Base-by-base conservation (phyloP, 192 early-diverging fungal genomes). In the Coemansia umbellata region DNA sequence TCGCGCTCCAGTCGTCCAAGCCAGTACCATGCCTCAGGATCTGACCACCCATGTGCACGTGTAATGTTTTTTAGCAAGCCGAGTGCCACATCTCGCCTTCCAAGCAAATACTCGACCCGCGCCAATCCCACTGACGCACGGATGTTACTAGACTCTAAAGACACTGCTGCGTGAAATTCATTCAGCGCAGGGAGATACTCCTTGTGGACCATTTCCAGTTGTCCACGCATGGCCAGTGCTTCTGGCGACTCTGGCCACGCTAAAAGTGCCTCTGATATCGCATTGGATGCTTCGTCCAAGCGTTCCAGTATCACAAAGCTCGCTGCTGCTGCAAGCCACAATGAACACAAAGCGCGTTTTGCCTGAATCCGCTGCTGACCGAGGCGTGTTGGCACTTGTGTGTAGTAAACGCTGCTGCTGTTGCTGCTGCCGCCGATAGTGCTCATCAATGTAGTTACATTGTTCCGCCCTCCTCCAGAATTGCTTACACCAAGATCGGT, bases 21-120 rank as follows among this genome's bases (percentile, higher is more conserved):
- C 74, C 63, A 72, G 45, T 63, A 72, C 74, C 74, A 78, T 8
- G 74, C 74, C 39, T 78, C 74, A 8, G 74, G 74, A 17, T 78
- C 69, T n/a, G 63, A 71, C 74, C 74, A 78, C 6, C 74, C 74
- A 21, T 78, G 67, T 2, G 68, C 74, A 1, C 74, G 55, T 15
- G 74, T 72, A 26, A 67, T 51, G 53, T 67, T 78, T 49, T 71
- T 78, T 18, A 78, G 55, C 37, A 78, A 65, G 8, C 69, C 74
- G 13, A 72, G 51, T 11, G 74, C 74, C 17, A 68, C 74, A 35
- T 78, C 74, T 9, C 64, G 58, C 11, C 68, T 60, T 22, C 59
- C 68, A 6, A 70, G 64, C 55, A 62, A 27, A 48, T 72, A 66
- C 48, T 72, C 69, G 23, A 58, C 60, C 14, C 53, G 64, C n/a